These are phyloP conservation scores for Hypomyces perniciosus DNA, from an alignment of 2,329 filamentous ascomycete species.

Conservation along the genomic window DNA sequence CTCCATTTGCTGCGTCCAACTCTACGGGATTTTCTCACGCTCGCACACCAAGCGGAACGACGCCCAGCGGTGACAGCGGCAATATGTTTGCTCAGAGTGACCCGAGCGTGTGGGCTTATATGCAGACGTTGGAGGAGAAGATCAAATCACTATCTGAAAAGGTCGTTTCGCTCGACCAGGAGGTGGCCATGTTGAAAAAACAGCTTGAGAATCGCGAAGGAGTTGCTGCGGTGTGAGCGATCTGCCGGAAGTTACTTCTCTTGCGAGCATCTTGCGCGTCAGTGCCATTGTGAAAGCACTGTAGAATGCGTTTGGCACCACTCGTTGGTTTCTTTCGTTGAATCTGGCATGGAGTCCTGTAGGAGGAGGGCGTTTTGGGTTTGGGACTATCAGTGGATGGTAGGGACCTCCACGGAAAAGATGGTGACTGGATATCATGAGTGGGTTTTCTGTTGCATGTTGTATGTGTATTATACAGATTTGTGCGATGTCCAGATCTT, in stretches of 20 bases:
- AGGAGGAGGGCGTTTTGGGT: slow-evolving; percentile 22
- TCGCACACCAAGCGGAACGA: slow-evolving; percentile 41
- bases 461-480: slow-evolving; percentile 23
- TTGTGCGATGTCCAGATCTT: slow-evolving; percentile 19
- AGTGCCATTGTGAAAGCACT: neutral
- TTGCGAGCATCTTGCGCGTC: neutral
- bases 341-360: slow-evolving; percentile 7
- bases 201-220: slow-evolving; percentile 28
- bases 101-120: slow-evolving; percentile 64
- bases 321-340: neutral
- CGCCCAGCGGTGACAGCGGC: slow-evolving; percentile 54
- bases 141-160: slow-evolving; percentile 32
- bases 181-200: slow-evolving; percentile 29
- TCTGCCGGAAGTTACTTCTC: neutral
- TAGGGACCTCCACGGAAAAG: slow-evolving; percentile 25
- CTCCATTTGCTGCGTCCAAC: slow-evolving; percentile 28
- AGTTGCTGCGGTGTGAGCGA: slow-evolving; percentile 12
- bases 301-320: slow-evolving; percentile 9
- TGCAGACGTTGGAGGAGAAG: slow-evolving; percentile 61
- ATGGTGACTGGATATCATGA: slow-evolving; percentile 24
- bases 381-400: slow-evolving; percentile 24
- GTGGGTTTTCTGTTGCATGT: slow-evolving; percentile 9
- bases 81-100: slow-evolving; percentile 61
- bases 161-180: slow-evolving; percentile 28
- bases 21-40: slow-evolving; percentile 26